These are phyloP conservation scores for Phytopythium cucurbitacearum DNA, from an alignment of 352 stramenopile species.

Conservation along the genomic window DNA sequence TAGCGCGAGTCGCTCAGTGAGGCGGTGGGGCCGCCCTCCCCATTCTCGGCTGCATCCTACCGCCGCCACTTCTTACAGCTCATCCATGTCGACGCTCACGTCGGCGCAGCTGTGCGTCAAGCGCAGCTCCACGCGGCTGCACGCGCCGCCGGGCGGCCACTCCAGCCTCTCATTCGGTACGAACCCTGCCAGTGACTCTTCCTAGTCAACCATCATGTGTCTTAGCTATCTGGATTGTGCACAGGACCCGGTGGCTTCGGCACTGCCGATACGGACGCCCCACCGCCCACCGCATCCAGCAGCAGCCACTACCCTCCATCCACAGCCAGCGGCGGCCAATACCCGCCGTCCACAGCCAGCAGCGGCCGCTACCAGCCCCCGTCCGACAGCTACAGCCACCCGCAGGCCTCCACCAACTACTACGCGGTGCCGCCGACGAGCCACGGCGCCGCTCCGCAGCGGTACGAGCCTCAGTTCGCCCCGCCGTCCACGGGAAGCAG, in stretches of 20 bases:
- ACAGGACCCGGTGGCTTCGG: conserved; percentile 46
- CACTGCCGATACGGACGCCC: conserved; percentile 23
- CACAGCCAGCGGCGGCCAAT: conserved; percentile 7
- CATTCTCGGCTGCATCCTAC: conserved; percentile 2
- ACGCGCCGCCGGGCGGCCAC: conserved; percentile 55
- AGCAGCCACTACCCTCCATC: conserved; percentile 11
- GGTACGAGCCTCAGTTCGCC: conserved; percentile 11
- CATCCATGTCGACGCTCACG: conserved; percentile 70
- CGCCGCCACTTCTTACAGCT: conserved; percentile 9
- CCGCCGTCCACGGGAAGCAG: not conserved
- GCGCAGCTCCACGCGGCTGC: conserved; percentile 71
- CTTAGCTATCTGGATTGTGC: not conserved
- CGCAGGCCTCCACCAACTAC: conserved; percentile 13
- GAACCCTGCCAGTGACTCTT: not conserved
- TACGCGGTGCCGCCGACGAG: conserved; percentile 10
- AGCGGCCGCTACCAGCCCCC: conserved; percentile 2
- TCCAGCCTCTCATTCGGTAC: conserved; percentile 72
- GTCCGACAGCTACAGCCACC: conserved; percentile 7
- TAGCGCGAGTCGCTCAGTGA: too few relatives aligned
- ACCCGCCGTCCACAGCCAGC: conserved; percentile 9
- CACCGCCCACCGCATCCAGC: conserved; percentile 7
- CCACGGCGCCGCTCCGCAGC: not conserved
- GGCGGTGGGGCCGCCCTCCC: too few relatives aligned
- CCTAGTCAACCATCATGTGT: not conserved
- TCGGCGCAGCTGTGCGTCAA: conserved; percentile 72